phyloP scores from a whole-genome alignment of 345 rosid species.

The Populus pruinosa region DNA sequence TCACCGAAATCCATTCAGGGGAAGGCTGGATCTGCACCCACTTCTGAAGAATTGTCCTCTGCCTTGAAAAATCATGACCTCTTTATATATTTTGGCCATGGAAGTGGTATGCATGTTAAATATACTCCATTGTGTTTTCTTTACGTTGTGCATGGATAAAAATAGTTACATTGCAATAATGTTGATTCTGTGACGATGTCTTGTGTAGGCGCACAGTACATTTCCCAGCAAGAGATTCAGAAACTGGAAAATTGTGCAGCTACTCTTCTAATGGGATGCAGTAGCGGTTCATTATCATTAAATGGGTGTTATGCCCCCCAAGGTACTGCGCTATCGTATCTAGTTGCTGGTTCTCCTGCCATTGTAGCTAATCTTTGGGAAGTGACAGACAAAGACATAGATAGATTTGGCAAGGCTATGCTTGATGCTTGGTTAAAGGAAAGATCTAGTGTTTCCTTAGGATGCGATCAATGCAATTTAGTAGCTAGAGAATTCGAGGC shows the following conservation, averaged over 20 bases:
- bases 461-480: constrained; percentile 41
- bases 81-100: constrained; percentile 87
- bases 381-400: constrained; percentile 89
- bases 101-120: constrained; percentile 62
- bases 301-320: constrained; percentile 74
- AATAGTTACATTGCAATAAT: constrained; percentile 12
- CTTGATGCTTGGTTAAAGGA: constrained; percentile 74
- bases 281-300: constrained; percentile 70
- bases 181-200: not conserved
- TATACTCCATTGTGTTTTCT: not conserved
- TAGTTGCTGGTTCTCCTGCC: constrained; percentile 76
- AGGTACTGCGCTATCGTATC: constrained; percentile 70
- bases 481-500: constrained; percentile 55
- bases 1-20: constrained; percentile 45
- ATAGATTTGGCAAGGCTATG: constrained; percentile 78
- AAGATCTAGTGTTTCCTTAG: constrained; percentile 41
- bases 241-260: constrained; percentile 78
- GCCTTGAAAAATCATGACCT: constrained; percentile 83
- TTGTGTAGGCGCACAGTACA: constrained; percentile 66
- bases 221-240: constrained; percentile 60
- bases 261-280: constrained; percentile 86
- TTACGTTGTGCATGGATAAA: not conserved
- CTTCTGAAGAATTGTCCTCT: constrained; percentile 55
- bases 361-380: constrained; percentile 89
- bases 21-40: constrained; percentile 74